Evolutionary conservation across 495 filamentous ascomycete genomes (phyloP).

Genomic region (Penicillium longicatenatum): DNA sequence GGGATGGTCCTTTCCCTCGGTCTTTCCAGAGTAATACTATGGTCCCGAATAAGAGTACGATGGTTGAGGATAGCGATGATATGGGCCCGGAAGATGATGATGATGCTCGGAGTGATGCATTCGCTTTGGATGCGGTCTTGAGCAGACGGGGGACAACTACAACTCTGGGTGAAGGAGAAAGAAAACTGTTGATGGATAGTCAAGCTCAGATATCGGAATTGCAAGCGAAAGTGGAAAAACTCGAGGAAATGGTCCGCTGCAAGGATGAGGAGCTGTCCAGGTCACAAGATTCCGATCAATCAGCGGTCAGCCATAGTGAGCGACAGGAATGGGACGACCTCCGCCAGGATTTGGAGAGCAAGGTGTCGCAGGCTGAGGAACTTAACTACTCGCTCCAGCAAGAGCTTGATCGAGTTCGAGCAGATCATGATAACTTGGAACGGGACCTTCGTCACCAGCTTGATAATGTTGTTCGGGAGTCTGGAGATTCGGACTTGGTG

Average conservation of each 20-base stretch:
- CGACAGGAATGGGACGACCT: conserved; percentile 73
- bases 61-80: conserved; percentile 96
- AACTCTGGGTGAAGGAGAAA: conserved; percentile 61
- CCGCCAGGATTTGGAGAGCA: conserved; percentile 71
- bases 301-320: conserved; percentile 43
- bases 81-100: conserved; percentile 60
- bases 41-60: conserved; percentile 95
- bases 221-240: conserved; percentile 68
- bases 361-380: conserved; percentile 74
- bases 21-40: conserved; percentile 96
- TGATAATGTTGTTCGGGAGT: conserved; percentile 48
- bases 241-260: conserved; percentile 62
- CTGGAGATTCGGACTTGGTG: conserved; percentile 51
- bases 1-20: conserved; percentile 71
- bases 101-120: conserved; percentile 65
- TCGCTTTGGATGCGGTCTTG: conserved; percentile 57
- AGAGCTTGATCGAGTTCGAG: conserved; percentile 72
- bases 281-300: conserved; percentile 33
- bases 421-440: conserved; percentile 65
- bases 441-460: conserved; percentile 65
- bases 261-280: conserved; percentile 60
- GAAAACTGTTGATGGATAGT: conserved; percentile 72
- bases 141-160: conserved; percentile 60
- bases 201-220: conserved; percentile 75
- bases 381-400: conserved; percentile 74